Evolutionary conservation across 1,284 basidiomycete species (phyloP).

Genomic region (Cryptococcus sp.): DNA sequence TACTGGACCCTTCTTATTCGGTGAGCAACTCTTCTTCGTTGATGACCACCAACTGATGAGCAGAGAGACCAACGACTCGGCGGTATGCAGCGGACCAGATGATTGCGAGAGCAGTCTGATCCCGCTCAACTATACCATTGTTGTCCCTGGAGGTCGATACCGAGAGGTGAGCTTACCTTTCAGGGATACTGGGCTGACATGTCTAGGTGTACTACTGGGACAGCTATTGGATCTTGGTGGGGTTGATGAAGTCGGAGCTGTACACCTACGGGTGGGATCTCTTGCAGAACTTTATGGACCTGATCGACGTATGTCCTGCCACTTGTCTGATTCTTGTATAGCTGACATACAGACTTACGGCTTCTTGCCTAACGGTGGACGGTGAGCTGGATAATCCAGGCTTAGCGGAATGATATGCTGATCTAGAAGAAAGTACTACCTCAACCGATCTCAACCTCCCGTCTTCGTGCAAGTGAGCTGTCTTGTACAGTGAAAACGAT

Average conservation of each 20-base stretch:
- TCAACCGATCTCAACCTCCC: slow-evolving; percentile 85
- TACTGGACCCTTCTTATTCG: slow-evolving; percentile 77
- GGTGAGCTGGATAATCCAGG: slow-evolving; percentile 42
- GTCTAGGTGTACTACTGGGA: slow-evolving; percentile 40
- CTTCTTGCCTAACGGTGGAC: slow-evolving; percentile 88
- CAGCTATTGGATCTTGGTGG: slow-evolving; percentile 74
- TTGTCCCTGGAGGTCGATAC: slow-evolving; percentile 76
- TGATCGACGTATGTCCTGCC: slow-evolving; percentile 56
- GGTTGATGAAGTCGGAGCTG: slow-evolving; percentile 71
- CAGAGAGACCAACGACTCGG: slow-evolving; percentile 59
- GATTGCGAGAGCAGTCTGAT: slow-evolving; percentile 78
- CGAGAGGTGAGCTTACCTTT: slow-evolving; percentile 52
- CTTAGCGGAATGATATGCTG: slow-evolving; percentile 56
- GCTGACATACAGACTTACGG: slow-evolving; percentile 48
- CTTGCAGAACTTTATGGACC: slow-evolving; percentile 88
- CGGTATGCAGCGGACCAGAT: slow-evolving; percentile 55
- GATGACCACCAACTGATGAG: neutral
- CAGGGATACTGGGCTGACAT: too few species aligned
- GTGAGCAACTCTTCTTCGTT: slow-evolving; percentile 19
- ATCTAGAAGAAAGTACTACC: slow-evolving; percentile 47
- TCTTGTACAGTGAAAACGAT: neutral
- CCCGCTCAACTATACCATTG: slow-evolving; percentile 82
- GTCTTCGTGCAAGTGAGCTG: slow-evolving; percentile 66
- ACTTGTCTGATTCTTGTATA: neutral
- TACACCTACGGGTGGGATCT: slow-evolving; percentile 67